Conservation (phyloP, 1,139 yeast species). For the Yarrowia galli region DNA sequence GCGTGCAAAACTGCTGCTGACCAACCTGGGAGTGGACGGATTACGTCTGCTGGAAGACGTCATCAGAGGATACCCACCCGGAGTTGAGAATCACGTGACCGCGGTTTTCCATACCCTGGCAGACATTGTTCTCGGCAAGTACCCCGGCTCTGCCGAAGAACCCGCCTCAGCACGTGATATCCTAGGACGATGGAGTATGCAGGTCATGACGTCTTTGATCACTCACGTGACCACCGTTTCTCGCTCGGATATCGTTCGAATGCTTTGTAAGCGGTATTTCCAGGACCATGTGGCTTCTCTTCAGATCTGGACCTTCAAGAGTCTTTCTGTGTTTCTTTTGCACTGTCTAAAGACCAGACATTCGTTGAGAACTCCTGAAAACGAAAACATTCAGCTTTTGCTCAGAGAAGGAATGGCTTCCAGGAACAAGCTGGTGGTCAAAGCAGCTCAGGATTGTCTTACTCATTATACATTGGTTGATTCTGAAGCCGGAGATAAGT, state of each 20-base stretch:
- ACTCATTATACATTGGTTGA: conserved; percentile 10
- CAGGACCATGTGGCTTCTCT: conserved; percentile 6
- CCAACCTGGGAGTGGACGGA: conserved; percentile 25
- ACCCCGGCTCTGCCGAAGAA: conserved; percentile 8
- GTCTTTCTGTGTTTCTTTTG: conserved; percentile 16
- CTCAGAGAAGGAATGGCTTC: conserved; percentile 16
- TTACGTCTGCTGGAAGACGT: conserved; percentile 19
- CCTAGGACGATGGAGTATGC: conserved; percentile 14
- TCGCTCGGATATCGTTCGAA: conserved; percentile 5
- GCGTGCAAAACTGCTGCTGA: conserved; percentile 19
- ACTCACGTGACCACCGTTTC: conserved; percentile 13
- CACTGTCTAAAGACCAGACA: conserved; percentile 14
- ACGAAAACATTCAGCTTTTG: conserved; percentile 16
- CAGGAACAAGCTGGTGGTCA: not conserved
- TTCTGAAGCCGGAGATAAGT: conserved; percentile 9
- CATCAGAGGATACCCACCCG: conserved; percentile 28
- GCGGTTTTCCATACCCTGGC: conserved; percentile 14
- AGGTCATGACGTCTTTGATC: conserved; percentile 27
- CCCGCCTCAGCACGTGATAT: conserved; percentile 2
- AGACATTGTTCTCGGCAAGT: conserved; percentile 2
- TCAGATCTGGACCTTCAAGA: conserved; percentile 28
- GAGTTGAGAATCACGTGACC: conserved; percentile 20
- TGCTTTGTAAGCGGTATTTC: conserved; percentile 13
- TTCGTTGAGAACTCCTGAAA: not conserved
- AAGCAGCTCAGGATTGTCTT: conserved; percentile 18